Conservation (phyloP, 768 basidiomycete genomes). For the Pisolithus marmoratus region DNA sequence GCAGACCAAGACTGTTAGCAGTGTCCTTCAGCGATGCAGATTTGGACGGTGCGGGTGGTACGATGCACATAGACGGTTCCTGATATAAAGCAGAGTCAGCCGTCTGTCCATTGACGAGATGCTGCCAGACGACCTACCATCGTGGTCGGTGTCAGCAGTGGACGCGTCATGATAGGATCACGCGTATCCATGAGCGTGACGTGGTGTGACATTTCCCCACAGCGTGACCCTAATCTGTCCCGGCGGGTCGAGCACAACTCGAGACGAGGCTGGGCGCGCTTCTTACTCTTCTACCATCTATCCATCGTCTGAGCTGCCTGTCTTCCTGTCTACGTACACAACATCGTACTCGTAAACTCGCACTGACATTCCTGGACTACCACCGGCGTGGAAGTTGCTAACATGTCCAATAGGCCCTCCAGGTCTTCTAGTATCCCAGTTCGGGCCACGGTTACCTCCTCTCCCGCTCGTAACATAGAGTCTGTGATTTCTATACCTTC, state of each 20-base stretch:
- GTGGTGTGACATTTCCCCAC: conserved; percentile 20
- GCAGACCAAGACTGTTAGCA: conserved; percentile 72
- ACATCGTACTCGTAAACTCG: too few species aligned
- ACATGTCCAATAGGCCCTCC: conserved; percentile 47
- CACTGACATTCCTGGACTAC: neutral
- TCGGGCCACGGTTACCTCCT: conserved; percentile 37
- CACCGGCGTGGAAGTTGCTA: neutral
- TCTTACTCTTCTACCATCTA: too few species aligned
- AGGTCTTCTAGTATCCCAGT: conserved; percentile 68
- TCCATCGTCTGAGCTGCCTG: neutral
- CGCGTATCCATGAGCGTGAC: conserved; percentile 20
- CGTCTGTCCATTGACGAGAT: neutral
- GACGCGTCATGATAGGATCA: conserved; percentile 4
- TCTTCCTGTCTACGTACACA: neutral
- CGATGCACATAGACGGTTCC: conserved; percentile 55
- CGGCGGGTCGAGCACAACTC: neutral
- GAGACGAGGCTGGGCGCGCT: neutral
- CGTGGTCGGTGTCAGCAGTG: neutral
- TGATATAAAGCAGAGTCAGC: conserved; percentile 11
- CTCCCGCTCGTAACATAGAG: conserved; percentile 57
- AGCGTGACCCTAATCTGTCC: conserved; percentile 8
- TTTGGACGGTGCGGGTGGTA: conserved; percentile 51
- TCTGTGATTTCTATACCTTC: conserved; percentile 61
- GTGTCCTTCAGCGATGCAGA: conserved; percentile 63
- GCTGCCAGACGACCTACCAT: conserved; percentile 15